These are phyloP conservation scores for Fusarium praegraminearum DNA, from an alignment of 2,329 filamentous ascomycete genomes.

Conservation along the genomic window DNA sequence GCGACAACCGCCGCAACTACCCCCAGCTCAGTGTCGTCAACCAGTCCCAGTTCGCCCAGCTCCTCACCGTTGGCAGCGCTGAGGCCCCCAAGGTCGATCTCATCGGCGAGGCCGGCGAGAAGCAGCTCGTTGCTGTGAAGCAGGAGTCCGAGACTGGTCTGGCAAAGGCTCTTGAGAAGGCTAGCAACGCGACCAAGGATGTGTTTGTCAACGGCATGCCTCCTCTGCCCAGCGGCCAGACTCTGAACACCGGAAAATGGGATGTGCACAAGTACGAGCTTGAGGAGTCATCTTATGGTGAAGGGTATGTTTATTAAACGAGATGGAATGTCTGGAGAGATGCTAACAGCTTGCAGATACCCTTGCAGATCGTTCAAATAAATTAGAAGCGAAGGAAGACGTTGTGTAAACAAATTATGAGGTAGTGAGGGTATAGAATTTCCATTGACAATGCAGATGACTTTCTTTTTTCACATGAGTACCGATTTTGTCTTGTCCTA, in stretches of 20 bases:
- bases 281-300: slow-evolving; percentile 76
- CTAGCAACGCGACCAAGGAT: slow-evolving; percentile 69
- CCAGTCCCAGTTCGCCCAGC: slow-evolving; percentile 86
- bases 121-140: slow-evolving; percentile 79
- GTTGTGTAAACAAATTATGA: slow-evolving; percentile 50
- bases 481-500: neutral
- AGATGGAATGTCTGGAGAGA: neutral
- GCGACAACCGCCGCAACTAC: slow-evolving; percentile 86
- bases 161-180: slow-evolving; percentile 75
- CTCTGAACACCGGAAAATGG: slow-evolving; percentile 64
- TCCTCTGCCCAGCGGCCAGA: slow-evolving; percentile 83
- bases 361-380: slow-evolving; percentile 73
- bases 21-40: slow-evolving; percentile 81
- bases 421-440: slow-evolving; percentile 49
- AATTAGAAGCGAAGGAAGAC: slow-evolving; percentile 41
- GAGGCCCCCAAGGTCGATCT: slow-evolving; percentile 85
- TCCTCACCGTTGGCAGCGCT: slow-evolving; percentile 87
- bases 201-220: slow-evolving; percentile 84
- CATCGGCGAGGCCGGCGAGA: slow-evolving; percentile 70
- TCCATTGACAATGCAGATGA: slow-evolving; percentile 49
- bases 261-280: slow-evolving; percentile 77
- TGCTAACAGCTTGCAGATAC: slow-evolving; percentile 61
- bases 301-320: slow-evolving; percentile 67
- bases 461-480: slow-evolving; percentile 35
- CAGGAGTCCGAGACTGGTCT: slow-evolving; percentile 81